Percentiles rank a stretch among this genome's conserved stretches.
Evolutionary conservation across 176 grass and related monocot species (phyloP).

Genomic region (Raddia distichophylla): DNA sequence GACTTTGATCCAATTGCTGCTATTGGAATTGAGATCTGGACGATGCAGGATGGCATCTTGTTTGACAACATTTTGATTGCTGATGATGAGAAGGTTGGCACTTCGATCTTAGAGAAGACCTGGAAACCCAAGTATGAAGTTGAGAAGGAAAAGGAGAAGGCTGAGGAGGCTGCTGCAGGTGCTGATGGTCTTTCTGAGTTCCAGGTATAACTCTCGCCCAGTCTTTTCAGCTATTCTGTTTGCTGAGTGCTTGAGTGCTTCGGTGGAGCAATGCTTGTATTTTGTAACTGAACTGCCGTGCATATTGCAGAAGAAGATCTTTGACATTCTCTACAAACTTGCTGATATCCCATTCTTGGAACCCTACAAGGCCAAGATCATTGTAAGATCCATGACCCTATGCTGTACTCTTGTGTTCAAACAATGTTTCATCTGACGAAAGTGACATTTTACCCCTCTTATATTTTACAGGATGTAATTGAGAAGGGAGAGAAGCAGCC

Average conservation of each 20-base stretch:
- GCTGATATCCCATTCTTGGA: conserved; percentile 76
- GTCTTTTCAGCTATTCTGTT: background rate
- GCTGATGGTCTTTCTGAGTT: conserved; percentile 67
- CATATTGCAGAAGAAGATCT: conserved; percentile 83
- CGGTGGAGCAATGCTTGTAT: background rate
- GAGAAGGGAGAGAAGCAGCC: conserved; percentile 97
- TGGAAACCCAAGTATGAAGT: conserved; percentile 94
- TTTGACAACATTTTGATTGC: conserved; percentile 93
- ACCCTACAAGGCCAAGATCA: conserved; percentile 90
- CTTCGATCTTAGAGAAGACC: conserved; percentile 65
- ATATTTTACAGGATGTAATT: conserved; percentile 63
- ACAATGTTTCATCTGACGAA: background rate
- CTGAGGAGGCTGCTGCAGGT: conserved; percentile 55
- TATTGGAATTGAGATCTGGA: conserved; percentile 99
- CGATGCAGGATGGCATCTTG: conserved; percentile 96
- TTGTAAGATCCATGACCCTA: conserved; percentile 51
- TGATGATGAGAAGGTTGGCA: conserved; percentile 81
- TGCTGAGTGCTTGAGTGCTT: background rate
- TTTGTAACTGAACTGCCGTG: conserved; percentile 31
- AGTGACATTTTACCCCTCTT: conserved; percentile 19
- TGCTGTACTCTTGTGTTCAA: background rate
- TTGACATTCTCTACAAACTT: conserved; percentile 79
- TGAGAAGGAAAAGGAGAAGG: conserved; percentile 96
- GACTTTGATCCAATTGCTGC: conserved; percentile 80
- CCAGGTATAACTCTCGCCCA: conserved; percentile 56